Percentiles rank a stretch among this genome's conserved stretches.
phyloP scores from a whole-genome alignment of 331 rosid species.

The Acacia concinna region DNA sequence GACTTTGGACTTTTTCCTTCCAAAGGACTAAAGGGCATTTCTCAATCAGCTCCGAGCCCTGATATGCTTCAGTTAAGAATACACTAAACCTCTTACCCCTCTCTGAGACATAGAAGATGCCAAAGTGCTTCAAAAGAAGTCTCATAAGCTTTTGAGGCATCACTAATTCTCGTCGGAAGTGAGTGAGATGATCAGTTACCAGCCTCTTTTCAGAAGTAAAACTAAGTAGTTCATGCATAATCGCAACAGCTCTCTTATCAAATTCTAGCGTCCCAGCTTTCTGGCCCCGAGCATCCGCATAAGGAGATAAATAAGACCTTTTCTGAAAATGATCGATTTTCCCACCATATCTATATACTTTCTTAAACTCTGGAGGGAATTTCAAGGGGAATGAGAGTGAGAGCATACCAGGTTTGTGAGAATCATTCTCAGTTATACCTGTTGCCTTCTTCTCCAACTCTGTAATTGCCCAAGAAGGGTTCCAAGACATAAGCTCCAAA shows the following conservation, averaged over 20 bases:
- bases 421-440: conserved; percentile 33
- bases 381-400: conserved; percentile 67
- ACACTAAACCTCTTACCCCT: conserved; percentile 94
- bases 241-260: conserved; percentile 86
- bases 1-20: conserved; percentile 69
- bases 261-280: conserved; percentile 71
- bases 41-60: conserved; percentile 67
- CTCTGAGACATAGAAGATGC: conserved; percentile 88
- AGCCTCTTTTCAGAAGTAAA: conserved; percentile 83
- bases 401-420: conserved; percentile 60
- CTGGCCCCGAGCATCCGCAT: conserved; percentile 69
- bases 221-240: conserved; percentile 86
- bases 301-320: conserved; percentile 75
- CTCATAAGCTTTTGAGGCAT: conserved; percentile 96
- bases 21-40: conserved; percentile 74
- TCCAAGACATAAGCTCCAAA: conserved; percentile 64
- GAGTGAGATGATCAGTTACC: conserved; percentile 89
- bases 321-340: conserved; percentile 69
- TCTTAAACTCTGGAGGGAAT: conserved; percentile 70
- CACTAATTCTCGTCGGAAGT: conserved; percentile 74
- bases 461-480: conserved; percentile 75
- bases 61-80: conserved; percentile 75
- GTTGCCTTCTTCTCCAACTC: conserved; percentile 69
- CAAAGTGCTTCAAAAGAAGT: conserved; percentile 79
- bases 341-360: conserved; percentile 59